These are phyloP conservation scores for Trametes maxima DNA, from an alignment of 768 basidiomycete species.

Conservation along the genomic window DNA sequence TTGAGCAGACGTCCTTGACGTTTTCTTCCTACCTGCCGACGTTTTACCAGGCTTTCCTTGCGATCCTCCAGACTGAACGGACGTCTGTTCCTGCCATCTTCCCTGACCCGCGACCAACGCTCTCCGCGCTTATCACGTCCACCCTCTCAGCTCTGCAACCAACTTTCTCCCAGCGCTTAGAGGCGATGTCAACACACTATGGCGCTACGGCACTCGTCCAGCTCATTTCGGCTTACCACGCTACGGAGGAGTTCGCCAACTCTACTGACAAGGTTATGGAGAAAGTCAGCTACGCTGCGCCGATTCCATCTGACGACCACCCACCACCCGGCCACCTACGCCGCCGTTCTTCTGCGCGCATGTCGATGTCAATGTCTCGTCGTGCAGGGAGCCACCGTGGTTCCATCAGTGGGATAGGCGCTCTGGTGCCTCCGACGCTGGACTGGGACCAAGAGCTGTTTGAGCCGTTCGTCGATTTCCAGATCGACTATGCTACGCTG, in stretches of 20 bases:
- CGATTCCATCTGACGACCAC: constrained; percentile 27
- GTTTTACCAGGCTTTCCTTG: constrained; percentile 73
- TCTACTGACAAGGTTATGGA: constrained; percentile 76
- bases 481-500: constrained; percentile 78
- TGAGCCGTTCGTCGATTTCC: constrained; percentile 92
- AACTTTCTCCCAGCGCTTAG: constrained; percentile 77
- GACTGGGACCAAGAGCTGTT: constrained; percentile 94
- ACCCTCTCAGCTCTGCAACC: constrained; percentile 81
- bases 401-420: constrained; percentile 33
- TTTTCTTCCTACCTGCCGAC: constrained; percentile 71
- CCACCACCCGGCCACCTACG: constrained; percentile 13
- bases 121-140: constrained; percentile 82
- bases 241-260: constrained; percentile 83
- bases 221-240: constrained; percentile 68
- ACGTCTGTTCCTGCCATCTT: constrained; percentile 82
- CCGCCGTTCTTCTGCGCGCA: constrained; percentile 28
- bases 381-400: constrained; percentile 28
- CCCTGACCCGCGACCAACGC: constrained; percentile 75
- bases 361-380: constrained; percentile 38
- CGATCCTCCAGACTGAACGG: constrained; percentile 70
- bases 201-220: constrained; percentile 65
- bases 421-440: constrained; percentile 11
- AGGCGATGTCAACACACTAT: constrained; percentile 65
- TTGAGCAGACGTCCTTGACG: constrained; percentile 33
- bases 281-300: constrained; percentile 50